Evolutionary conservation across 2,329 filamentous ascomycete genomes (phyloP), one percentile per base, ranked within the genome.

Genomic region (Lecanicillium sp.): DNA sequence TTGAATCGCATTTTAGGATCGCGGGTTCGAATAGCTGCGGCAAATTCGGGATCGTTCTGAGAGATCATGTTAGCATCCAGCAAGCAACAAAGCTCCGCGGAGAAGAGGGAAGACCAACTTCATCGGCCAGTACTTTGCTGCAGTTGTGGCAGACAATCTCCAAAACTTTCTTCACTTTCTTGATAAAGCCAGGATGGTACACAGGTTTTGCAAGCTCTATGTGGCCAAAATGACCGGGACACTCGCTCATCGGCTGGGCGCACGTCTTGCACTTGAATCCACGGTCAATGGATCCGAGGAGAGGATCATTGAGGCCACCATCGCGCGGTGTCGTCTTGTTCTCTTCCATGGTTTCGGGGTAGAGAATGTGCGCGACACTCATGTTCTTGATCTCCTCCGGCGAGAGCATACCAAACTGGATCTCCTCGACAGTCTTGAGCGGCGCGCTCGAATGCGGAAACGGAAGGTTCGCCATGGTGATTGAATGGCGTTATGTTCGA

Each of bases 261-360:
- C 93, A 99, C 41, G 94, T 97, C 63, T 87, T 90, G 74, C 93
- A 99, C 69, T 90, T 89, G 74, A 89, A 94, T 64, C 90, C 86
- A 55, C 93, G 84, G 67, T 98, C 94, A 66, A 98, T 95, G 42
- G 93, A 95, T 50, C 93, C 93, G 44, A 99, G 84, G 58, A 90
- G 87, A 56, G 93, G 90, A 65, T 99, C 93, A 66, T 97, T 97
- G 58, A 97, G 77, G 62, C 93, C 93, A 64, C 86, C 85, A 53
- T 93, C 86, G 58, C 93, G 89, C 55, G 93, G 93, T 66, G 88
- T 88, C 57, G 87, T 84, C 62, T 90, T 87, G 67, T 86, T 86
- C 69, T 98, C 93, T 64, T 98, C 93, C 93, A 98, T 96, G 23
- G 93, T 97, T 75, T 98, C 93, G n/a, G 93, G 90, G 65, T 96